Evolutionary conservation across 2,329 filamentous ascomycete species (phyloP).

Genomic region (Cercospora berteroae): DNA sequence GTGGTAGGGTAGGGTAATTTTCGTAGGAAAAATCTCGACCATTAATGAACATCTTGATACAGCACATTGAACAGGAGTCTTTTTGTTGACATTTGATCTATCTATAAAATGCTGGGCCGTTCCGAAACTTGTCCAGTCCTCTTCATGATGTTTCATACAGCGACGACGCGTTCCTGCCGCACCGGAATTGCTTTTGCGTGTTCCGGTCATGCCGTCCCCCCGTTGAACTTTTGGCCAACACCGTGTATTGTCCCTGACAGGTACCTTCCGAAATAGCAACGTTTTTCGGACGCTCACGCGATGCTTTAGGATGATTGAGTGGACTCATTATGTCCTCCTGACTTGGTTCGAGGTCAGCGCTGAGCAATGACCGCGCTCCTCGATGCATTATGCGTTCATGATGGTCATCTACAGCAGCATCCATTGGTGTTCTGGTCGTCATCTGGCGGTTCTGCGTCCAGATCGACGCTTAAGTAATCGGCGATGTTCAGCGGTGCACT

Average conservation of each 20-base stretch:
- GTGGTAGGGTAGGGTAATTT: neutral
- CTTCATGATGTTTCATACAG: neutral
- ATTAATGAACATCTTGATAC: neutral
- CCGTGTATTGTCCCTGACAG: neutral
- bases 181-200: neutral
- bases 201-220: neutral
- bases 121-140: neutral
- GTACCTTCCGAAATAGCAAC: neutral
- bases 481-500: constrained; percentile 23
- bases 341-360: neutral
- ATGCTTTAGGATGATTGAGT: neutral
- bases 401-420: neutral
- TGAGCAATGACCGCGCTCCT: neutral
- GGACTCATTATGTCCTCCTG: neutral
- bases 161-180: neutral
- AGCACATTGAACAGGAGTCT: neutral
- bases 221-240: neutral
- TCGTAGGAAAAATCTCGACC: neutral
- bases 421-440: neutral
- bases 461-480: constrained; percentile 28
- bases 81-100: neutral
- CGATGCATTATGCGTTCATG: neutral
- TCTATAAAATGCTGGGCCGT: neutral
- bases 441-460: constrained; percentile 12
- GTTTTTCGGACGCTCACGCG: neutral